phyloP scores from a whole-genome alignment of 2,329 filamentous ascomycete species.

The Fusarium mundagurra region DNA sequence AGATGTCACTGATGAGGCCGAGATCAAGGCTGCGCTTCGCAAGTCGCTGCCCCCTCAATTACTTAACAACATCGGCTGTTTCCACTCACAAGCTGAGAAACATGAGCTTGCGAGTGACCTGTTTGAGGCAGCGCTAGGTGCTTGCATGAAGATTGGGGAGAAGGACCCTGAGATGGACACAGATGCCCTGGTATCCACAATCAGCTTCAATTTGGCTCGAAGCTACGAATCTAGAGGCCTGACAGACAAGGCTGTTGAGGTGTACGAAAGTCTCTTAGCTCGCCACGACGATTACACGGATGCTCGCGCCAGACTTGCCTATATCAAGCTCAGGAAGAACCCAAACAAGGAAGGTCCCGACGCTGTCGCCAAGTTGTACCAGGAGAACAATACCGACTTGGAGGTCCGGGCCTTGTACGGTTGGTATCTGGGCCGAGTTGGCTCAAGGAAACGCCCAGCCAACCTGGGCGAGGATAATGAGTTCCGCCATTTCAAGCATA shows the following conservation, averaged over 20 bases:
- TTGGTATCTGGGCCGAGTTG: conserved; percentile 88
- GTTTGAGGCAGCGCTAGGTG: conserved; percentile 91
- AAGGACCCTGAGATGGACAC: conserved; percentile 81
- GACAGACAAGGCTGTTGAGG: conserved; percentile 83
- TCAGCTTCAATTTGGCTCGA: conserved; percentile 94
- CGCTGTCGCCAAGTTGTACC: conserved; percentile 84
- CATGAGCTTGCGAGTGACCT: conserved; percentile 82
- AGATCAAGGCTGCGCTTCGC: conserved; percentile 70
- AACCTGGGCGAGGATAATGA: conserved; percentile 91
- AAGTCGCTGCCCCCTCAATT: conserved; percentile 88
- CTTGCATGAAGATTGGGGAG: conserved; percentile 83
- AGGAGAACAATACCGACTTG: conserved; percentile 83
- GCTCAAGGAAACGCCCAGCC: conserved; percentile 80
- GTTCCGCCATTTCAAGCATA: conserved; percentile 95
- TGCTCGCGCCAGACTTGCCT: conserved; percentile 86
- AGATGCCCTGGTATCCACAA: conserved; percentile 92
- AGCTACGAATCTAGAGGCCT: conserved; percentile 90
- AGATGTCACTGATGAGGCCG: conserved; percentile 64
- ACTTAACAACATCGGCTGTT: conserved; percentile 97
- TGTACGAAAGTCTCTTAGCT: conserved; percentile 86
- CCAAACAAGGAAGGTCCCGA: conserved; percentile 89
- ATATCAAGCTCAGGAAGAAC: conserved; percentile 84
- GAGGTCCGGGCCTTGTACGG: conserved; percentile 94
- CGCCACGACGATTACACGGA: conserved; percentile 94
- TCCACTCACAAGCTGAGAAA: conserved; percentile 89